A percentile compares a stretch with the other conserved stretches of the same genome.
phyloP scores from a whole-genome alignment of 768 basidiomycete species.

The Mycena pura region DNA sequence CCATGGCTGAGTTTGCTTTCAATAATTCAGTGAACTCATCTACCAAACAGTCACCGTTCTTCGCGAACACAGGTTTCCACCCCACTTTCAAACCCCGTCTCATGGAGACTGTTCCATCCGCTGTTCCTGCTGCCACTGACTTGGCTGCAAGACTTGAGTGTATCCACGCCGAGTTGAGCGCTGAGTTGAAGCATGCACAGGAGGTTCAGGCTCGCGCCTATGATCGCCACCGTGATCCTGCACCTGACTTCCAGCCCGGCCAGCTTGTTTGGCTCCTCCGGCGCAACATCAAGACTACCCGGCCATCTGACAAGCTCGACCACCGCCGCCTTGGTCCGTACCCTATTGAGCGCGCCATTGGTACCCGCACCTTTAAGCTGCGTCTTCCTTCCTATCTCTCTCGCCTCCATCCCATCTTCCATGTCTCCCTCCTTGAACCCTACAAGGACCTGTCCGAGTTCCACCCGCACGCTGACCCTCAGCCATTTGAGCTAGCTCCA shows the following conservation, averaged over 20 bases:
- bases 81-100: constrained; percentile 39
- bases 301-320: constrained; percentile 49
- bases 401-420: constrained; percentile 46
- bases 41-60: constrained; percentile 51
- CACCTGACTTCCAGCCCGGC: constrained; percentile 38
- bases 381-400: constrained; percentile 40
- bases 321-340: constrained; percentile 39
- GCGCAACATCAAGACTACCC: constrained; percentile 47
- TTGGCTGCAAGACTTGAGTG: constrained; percentile 33
- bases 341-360: background rate
- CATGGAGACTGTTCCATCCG: constrained; percentile 27
- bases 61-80: constrained; percentile 41
- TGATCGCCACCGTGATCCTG: constrained; percentile 31
- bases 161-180: constrained; percentile 42
- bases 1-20: too few relatives aligned
- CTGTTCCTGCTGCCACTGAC: constrained; percentile 40
- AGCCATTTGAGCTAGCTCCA: constrained; percentile 27
- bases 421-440: constrained; percentile 41
- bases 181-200: constrained; percentile 40
- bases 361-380: background rate
- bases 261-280: constrained; percentile 46
- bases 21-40: too few relatives aligned
- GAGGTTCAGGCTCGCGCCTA: constrained; percentile 35
- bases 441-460: constrained; percentile 41
- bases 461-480: constrained; percentile 33